A percentile compares a stretch with the other conserved stretches of the same genome.
Conservation (phyloP, 495 filamentous ascomycete species). For the Recurvomyces mirabilis region DNA sequence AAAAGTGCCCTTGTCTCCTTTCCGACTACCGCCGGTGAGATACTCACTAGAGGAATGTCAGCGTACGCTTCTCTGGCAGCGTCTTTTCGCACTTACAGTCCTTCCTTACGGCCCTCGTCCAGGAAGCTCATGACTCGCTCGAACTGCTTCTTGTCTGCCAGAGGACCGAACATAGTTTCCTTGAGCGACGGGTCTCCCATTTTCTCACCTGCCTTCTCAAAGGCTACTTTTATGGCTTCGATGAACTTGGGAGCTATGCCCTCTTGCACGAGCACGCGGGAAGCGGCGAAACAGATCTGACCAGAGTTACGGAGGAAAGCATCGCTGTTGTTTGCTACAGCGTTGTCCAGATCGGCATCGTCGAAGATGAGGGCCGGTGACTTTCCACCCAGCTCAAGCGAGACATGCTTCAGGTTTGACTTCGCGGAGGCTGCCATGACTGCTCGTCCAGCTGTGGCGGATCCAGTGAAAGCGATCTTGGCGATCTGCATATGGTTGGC, state of each 20-base stretch:
- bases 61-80: too few relatives aligned
- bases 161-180: conserved; percentile 26
- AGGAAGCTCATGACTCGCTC: conserved; percentile 29
- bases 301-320: conserved; percentile 24
- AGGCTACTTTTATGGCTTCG: conserved; percentile 26
- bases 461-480: conserved; percentile 32
- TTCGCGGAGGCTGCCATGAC: conserved; percentile 27
- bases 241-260: conserved; percentile 27
- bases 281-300: conserved; percentile 23
- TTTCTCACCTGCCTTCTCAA: conserved; percentile 21
- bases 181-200: conserved; percentile 22
- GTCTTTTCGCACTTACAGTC: too few relatives aligned
- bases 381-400: conserved; percentile 32
- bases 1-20: conserved; percentile 33
- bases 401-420: conserved; percentile 30
- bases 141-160: conserved; percentile 30
- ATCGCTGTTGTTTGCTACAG: conserved; percentile 15
- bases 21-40: conserved; percentile 22
- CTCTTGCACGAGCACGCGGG: conserved; percentile 27
- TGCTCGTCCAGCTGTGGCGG: conserved; percentile 24
- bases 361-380: conserved; percentile 29
- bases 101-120: conserved; percentile 22
- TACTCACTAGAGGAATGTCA: too few relatives aligned
- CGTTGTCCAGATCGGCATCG: conserved; percentile 31
- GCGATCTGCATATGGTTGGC: conserved; percentile 29